These are phyloP conservation scores for Pyricularia pennisetigena DNA, from an alignment of 2,329 filamentous ascomycete genomes.

Conservation along the genomic window DNA sequence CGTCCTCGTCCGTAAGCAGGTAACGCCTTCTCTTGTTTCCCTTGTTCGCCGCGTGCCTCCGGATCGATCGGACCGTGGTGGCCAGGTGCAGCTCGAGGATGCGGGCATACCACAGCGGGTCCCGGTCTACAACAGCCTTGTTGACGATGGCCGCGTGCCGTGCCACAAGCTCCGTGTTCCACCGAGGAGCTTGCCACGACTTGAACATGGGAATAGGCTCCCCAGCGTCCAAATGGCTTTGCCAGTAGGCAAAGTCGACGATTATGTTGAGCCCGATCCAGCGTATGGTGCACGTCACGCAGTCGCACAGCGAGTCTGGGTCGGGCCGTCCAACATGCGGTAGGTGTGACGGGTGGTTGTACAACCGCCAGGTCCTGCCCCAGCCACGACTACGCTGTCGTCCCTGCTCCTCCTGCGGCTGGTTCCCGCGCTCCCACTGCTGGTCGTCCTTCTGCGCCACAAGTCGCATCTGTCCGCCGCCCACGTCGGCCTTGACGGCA, in stretches of 20 bases:
- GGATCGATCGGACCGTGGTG: slow-evolving; percentile 20
- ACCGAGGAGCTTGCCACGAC: slow-evolving; percentile 33
- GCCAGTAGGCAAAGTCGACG: slow-evolving; percentile 49
- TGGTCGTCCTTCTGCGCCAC: neutral
- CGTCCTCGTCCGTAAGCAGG: slow-evolving; percentile 27
- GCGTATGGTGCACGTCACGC: slow-evolving; percentile 42
- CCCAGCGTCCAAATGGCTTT: slow-evolving; percentile 36
- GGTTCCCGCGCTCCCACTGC: too few relatives aligned
- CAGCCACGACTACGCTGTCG: slow-evolving; percentile 22
- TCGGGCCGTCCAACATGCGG: slow-evolving; percentile 40
- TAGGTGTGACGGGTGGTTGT: neutral
- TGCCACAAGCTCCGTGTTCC: slow-evolving; percentile 37
- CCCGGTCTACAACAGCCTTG: slow-evolving; percentile 26
- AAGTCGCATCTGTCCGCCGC: neutral
- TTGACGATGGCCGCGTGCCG: slow-evolving; percentile 31
- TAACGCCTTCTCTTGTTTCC: slow-evolving; percentile 32
- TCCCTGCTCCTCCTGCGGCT: too few relatives aligned
- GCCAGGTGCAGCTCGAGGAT: slow-evolving; percentile 20
- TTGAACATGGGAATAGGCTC: slow-evolving; percentile 41
- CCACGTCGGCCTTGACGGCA: slow-evolving; percentile 23
- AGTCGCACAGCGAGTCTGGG: slow-evolving; percentile 40
- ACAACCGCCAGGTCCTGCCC: slow-evolving; percentile 19
- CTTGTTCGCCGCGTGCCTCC: slow-evolving; percentile 33
- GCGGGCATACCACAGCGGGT: slow-evolving; percentile 39
- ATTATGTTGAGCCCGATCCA: slow-evolving; percentile 46